Evolutionary conservation across 257 asterid species (phyloP).

Genomic region (Echium plantagineum): DNA sequence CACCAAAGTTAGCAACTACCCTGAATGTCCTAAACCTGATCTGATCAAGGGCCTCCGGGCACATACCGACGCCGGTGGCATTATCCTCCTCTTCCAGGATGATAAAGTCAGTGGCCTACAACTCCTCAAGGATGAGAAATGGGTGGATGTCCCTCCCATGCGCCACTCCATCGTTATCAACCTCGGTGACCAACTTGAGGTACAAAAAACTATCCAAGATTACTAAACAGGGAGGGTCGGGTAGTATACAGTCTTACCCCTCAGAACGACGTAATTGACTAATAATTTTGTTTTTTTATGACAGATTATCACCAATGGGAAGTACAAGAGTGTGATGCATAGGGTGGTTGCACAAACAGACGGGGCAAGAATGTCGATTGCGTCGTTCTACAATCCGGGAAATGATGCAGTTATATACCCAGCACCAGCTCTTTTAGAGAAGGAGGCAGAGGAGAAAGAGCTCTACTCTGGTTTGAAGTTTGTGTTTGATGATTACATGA

Average conservation of each 20-base stretch:
- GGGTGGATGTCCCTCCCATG: conserved; percentile 70
- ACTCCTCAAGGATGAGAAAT: conserved; percentile 54
- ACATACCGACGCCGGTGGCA: conserved; percentile 75
- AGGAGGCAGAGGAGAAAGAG: conserved; percentile 25
- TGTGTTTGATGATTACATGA: conserved; percentile 73
- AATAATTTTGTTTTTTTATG: background rate
- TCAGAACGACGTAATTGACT: background rate
- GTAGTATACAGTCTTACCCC: too few species aligned
- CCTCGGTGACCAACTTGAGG: conserved; percentile 68
- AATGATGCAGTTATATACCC: conserved; percentile 53
- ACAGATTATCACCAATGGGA: conserved; percentile 54
- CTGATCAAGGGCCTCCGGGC: conserved; percentile 68
- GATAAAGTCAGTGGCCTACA: conserved; percentile 71
- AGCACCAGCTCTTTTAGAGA: conserved; percentile 46
- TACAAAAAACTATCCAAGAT: conserved; percentile 5
- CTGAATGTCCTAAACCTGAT: conserved; percentile 63
- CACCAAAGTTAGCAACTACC: conserved; percentile 66
- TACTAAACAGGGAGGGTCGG: too few species aligned
- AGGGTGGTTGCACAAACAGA: conserved; percentile 47
- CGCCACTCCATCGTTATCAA: conserved; percentile 65
- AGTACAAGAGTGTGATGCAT: conserved; percentile 53
- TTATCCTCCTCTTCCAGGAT: conserved; percentile 63
- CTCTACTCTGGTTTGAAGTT: conserved; percentile 31
- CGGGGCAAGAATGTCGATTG: conserved; percentile 51
- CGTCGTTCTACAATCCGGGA: conserved; percentile 62